Base-by-base conservation (phyloP, 768 basidiomycete species). In the Trametes cinnabarina region DNA sequence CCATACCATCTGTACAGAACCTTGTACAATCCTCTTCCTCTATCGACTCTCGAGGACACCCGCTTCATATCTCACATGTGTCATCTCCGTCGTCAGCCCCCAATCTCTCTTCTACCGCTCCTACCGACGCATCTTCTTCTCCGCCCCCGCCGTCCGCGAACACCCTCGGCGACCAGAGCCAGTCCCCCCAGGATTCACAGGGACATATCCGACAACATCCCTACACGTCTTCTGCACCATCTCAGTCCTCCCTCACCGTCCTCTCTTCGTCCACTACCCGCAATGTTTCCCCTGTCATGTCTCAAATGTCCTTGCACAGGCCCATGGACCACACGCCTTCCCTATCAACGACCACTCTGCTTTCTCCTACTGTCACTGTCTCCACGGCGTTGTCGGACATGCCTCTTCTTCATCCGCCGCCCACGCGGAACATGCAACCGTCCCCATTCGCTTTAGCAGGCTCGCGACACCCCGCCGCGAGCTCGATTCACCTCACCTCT, bases 341-440 rank as follows among this genome's bases (percentile, higher is more conserved):
- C n/a, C n/a, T n/a, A n/a, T 2, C 30, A 7, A 50, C 58, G 5
- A 35, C 57, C 15, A 58, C 57, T 25, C 39, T 58, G 4, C 46
- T 52, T 10, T 58, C 57, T 30, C 26, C 57, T 30, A 17, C 14
- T 3, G n/a, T 49, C 2, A 19, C 48, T 5, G 26, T 51, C 22
- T 50, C 58, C 1, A 60, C 59, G 22, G 43, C 46, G 3, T 35
- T 55, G 5, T 60, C 59, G 12, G 59, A 55, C 25, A 50, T 55
- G 43, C 26, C 59, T 26, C 48, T 60, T 14, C 59, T 60, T 32
- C 59, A 49, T 12, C 53, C 59, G 3, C 59, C 53, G 12, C 53
- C 25, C 5, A 34, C 48, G 3, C 26, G 59, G 32, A 28, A 53
- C 17, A 35, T 50, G 20, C 59, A 47, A 42, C 40, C 47, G n/a